Conservation (phyloP, 164 flowering plant species). For the Piper betle region DNA sequence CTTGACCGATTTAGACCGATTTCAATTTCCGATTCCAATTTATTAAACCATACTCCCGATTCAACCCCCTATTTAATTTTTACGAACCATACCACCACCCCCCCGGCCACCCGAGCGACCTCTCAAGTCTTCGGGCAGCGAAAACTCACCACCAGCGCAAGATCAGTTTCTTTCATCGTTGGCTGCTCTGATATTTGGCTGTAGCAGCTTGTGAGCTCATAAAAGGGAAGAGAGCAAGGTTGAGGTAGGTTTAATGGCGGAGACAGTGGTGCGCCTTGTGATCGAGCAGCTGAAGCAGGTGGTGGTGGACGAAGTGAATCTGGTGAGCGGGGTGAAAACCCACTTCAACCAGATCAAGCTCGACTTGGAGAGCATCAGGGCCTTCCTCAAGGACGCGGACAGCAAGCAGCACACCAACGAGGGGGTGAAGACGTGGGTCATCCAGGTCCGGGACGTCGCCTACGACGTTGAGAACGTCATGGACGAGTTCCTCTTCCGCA, state of each 20-base stretch:
- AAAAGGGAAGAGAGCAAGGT: too few species aligned
- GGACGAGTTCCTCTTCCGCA: slow-evolving; percentile 2
- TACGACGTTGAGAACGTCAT: slow-evolving; percentile 4
- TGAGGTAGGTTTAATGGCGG: neutral
- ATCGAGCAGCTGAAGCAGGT: neutral
- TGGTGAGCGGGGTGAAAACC: neutral
- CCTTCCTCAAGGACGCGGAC: slow-evolving; percentile 1
- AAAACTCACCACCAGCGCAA: too few species aligned
- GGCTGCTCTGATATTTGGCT: too few species aligned
- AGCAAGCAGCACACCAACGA: neutral
- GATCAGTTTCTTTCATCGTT: too few species aligned
- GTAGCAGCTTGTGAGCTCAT: too few species aligned
- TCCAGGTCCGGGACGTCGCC: slow-evolving; percentile 1
- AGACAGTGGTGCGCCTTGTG: neutral
- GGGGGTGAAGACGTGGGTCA: slow-evolving; percentile 1
- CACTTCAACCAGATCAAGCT: neutral
- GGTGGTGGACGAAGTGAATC: neutral
- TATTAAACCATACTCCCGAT: too few species aligned
- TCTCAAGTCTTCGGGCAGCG: too few species aligned
- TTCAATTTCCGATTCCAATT: too few species aligned
- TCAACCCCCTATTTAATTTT: too few species aligned
- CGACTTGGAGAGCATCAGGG: neutral
- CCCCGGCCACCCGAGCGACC: too few species aligned
- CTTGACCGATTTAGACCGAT: too few species aligned
- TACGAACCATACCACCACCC: too few species aligned